Evolutionary conservation across 441 rosid genomes (phyloP).

Genomic region (Viola pubescens): DNA sequence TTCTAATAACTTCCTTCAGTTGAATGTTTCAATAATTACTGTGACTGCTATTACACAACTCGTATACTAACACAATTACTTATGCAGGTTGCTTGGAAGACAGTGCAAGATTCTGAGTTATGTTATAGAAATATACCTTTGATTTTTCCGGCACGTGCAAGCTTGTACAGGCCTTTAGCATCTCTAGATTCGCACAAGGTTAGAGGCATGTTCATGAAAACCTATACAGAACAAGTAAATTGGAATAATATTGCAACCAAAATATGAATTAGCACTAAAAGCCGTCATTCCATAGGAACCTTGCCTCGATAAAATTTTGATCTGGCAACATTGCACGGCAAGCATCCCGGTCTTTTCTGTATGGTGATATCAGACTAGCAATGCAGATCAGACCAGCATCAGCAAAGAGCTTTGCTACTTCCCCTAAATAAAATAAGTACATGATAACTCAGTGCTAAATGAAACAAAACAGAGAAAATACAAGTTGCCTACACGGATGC

Average conservation of each 20-base stretch:
- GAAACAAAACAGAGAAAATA: slow-evolving; percentile 7
- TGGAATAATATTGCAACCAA: slow-evolving; percentile 9
- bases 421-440: slow-evolving; percentile 35
- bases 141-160: slow-evolving; percentile 83
- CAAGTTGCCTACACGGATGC: neutral
- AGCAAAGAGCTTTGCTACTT: slow-evolving; percentile 81
- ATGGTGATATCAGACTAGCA: slow-evolving; percentile 89
- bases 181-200: slow-evolving; percentile 77
- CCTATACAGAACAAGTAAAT: slow-evolving; percentile 31
- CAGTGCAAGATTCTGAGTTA: neutral
- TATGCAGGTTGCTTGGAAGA: no score
- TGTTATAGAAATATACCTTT: slow-evolving; percentile 41
- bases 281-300: slow-evolving; percentile 12
- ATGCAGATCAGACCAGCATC: slow-evolving; percentile 89
- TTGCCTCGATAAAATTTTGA: slow-evolving; percentile 65
- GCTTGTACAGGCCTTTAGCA: slow-evolving; percentile 81
- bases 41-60: neutral
- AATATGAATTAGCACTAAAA: neutral
- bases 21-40: no score
- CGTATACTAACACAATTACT: neutral
- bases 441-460: slow-evolving; percentile 5
- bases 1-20: neutral
- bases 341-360: slow-evolving; percentile 74
- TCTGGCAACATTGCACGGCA: slow-evolving; percentile 69
- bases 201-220: slow-evolving; percentile 81